phyloP scores from a whole-genome alignment of 139 green algal species.

The Micractinium sp. region DNA sequence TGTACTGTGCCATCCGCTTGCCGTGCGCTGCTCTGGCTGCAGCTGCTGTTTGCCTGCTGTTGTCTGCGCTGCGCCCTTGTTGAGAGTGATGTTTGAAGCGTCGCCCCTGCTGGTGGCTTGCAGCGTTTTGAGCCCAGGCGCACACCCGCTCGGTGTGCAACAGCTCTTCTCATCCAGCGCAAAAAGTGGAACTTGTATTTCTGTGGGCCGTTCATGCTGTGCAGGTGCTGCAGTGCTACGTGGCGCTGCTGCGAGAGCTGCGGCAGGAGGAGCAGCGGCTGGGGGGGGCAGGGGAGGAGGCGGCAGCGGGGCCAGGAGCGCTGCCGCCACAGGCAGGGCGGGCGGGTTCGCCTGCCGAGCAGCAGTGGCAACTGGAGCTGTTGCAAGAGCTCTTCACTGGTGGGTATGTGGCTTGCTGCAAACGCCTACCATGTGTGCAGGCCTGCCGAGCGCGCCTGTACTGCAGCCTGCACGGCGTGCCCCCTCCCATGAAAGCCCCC shows the following conservation, averaged over 20 bases:
- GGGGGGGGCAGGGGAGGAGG: background rate
- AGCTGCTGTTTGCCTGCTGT: no score
- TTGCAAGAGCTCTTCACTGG: slow-evolving; percentile 48
- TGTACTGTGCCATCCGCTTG: background rate
- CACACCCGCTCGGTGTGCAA: no score
- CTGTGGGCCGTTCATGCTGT: background rate
- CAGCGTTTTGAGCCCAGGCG: no score
- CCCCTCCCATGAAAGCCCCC: no score
- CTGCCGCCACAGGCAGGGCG: background rate
- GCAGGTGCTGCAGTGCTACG: slow-evolving; percentile 41
- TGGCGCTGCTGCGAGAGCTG: slow-evolving; percentile 33
- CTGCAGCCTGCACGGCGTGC: no score
- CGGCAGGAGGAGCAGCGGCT: slow-evolving; percentile 32
- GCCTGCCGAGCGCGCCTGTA: no score
- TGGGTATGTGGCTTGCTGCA: background rate
- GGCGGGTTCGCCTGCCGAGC: background rate
- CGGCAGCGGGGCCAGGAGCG: background rate
- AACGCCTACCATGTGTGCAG: background rate
- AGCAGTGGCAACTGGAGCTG: slow-evolving; percentile 26
- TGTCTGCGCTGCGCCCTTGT: no score
- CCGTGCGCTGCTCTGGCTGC: background rate
- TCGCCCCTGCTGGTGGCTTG: no score
- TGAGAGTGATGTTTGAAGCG: no score
- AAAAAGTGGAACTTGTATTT: no score
- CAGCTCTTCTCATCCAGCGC: no score